Evolutionary conservation across 1,139 yeast genomes (phyloP).

Genomic region (Kodamaea alishanica): DNA sequence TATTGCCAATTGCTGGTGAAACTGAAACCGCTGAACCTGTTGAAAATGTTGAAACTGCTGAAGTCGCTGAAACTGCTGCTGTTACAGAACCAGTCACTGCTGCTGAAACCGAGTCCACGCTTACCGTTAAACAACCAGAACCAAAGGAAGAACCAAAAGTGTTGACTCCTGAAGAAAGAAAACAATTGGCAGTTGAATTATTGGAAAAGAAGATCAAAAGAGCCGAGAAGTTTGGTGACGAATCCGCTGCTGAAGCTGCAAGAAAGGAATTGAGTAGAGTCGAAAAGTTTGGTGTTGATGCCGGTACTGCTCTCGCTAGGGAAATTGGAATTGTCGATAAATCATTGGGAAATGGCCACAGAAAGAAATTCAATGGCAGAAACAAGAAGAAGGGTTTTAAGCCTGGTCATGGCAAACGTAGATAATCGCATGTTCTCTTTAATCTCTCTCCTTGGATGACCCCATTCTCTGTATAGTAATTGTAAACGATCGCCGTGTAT

Average conservation of each 20-base stretch:
- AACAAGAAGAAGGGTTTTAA: slow-evolving; percentile 11
- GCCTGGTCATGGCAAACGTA: slow-evolving; percentile 8
- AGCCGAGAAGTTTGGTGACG: slow-evolving; percentile 75
- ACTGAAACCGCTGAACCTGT: slow-evolving; percentile 11
- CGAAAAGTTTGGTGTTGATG: slow-evolving; percentile 79
- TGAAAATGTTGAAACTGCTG: slow-evolving; percentile 14
- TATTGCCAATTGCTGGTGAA: slow-evolving; percentile 16
- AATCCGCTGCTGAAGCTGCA: slow-evolving; percentile 47
- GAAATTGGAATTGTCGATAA: slow-evolving; percentile 57
- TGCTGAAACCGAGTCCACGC: slow-evolving; percentile 7
- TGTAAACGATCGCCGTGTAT: too few relatives aligned
- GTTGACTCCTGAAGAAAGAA: slow-evolving; percentile 65
- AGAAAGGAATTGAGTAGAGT: slow-evolving; percentile 64
- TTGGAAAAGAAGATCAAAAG: slow-evolving; percentile 66
- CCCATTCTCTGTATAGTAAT: too few relatives aligned
- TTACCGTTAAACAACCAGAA: slow-evolving; percentile 12
- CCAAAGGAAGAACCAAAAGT: slow-evolving; percentile 33
- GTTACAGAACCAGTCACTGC: slow-evolving; percentile 15
- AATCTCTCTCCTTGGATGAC: too few relatives aligned
- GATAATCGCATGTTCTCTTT: slow-evolving; percentile 3
- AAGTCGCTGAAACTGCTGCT: slow-evolving; percentile 10
- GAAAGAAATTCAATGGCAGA: slow-evolving; percentile 9
- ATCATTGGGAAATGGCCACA: slow-evolving; percentile 20
- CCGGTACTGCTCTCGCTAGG: slow-evolving; percentile 61
- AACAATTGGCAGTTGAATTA: slow-evolving; percentile 63